A percentile compares a stretch with the other conserved stretches of the same genome.
phyloP scores from a whole-genome alignment of 2,329 filamentous ascomycete species.

The Byssochlamys sp. region DNA sequence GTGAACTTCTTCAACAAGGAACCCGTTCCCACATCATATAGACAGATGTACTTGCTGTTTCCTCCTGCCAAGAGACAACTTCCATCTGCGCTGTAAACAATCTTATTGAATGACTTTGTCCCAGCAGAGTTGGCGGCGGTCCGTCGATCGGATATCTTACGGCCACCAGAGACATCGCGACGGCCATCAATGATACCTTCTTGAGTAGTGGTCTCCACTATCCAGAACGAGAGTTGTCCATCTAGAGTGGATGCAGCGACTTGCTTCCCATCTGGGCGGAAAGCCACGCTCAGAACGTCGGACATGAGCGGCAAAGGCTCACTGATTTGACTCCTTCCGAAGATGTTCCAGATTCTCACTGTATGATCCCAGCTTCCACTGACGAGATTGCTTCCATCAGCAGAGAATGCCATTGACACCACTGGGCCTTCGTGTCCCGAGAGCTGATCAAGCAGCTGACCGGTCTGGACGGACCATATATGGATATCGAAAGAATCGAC shows the following conservation, averaged over 20 bases:
- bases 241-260: conserved; percentile 86
- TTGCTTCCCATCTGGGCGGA: conserved; percentile 83
- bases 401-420: conserved; percentile 76
- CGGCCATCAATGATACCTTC: conserved; percentile 78
- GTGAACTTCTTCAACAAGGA: conserved; percentile 90
- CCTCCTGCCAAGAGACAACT: conserved; percentile 81
- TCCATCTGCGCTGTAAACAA: conserved; percentile 86
- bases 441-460: conserved; percentile 81
- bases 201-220: conserved; percentile 76
- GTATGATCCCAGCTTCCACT: conserved; percentile 96
- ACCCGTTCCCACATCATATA: conserved; percentile 90
- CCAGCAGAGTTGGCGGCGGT: conserved; percentile 84
- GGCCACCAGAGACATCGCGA: conserved; percentile 83
- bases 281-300: conserved; percentile 75
- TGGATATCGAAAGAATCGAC: conserved; percentile 95
- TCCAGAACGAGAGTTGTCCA: conserved; percentile 92
- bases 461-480: conserved; percentile 96
- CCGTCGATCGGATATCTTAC: conserved; percentile 75
- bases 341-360: conserved; percentile 91
- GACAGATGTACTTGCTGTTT: conserved; percentile 96
- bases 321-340: conserved; percentile 84
- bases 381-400: conserved; percentile 71
- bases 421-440: conserved; percentile 91
- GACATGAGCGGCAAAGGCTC: conserved; percentile 87
- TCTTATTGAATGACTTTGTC: conserved; percentile 80